Percentiles rank a stretch among this genome's conserved stretches.
phyloP scores from a whole-genome alignment of 1,284 basidiomycete genomes.

The Puccinia triticina region DNA sequence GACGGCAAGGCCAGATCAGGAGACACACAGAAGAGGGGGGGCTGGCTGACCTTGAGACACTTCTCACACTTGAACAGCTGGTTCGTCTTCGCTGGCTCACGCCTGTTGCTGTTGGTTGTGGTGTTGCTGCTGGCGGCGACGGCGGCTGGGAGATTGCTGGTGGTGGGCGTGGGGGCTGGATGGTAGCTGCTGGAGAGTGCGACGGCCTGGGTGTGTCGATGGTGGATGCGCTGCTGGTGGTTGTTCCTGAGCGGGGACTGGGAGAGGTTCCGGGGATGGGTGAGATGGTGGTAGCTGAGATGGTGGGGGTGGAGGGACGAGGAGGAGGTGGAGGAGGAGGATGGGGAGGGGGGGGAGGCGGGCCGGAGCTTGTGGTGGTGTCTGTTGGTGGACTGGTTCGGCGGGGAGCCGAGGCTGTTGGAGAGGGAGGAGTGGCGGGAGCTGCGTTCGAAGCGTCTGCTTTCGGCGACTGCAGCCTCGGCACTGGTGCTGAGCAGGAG shows the following conservation, averaged over 20 bases:
- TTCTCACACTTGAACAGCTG: conserved; percentile 46
- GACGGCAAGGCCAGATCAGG: too few relatives aligned
- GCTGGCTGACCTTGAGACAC: conserved; percentile 34
- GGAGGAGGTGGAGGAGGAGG: conserved; percentile 2
- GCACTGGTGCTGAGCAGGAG: conserved; percentile 39
- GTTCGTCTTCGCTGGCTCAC: conserved; percentile 18
- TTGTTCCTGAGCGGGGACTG: conserved; percentile 18
- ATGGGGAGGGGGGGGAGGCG: conserved; percentile 46
- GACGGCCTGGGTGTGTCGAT: conserved; percentile 14
- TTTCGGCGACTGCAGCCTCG: conserved; percentile 42
- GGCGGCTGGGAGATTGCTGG: not conserved
- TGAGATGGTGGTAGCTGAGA: conserved; percentile 5
- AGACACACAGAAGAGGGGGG: not conserved
- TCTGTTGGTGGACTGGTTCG: not conserved
- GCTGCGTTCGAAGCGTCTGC: conserved; percentile 37
- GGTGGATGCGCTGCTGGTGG: conserved; percentile 20
- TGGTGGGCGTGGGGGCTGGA: not conserved
- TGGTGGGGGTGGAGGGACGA: conserved; percentile 6
- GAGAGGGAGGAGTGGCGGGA: conserved; percentile 25
- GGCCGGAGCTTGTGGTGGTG: conserved; percentile 3
- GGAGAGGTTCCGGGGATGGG: conserved; percentile 12
- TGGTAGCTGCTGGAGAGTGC: not conserved
- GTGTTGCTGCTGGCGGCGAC: not conserved
- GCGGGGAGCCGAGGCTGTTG: not conserved
- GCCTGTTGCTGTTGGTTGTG: not conserved